Conservation (phyloP, 495 filamentous ascomycete genomes). For the Hyaloscypha bicolor region DNA sequence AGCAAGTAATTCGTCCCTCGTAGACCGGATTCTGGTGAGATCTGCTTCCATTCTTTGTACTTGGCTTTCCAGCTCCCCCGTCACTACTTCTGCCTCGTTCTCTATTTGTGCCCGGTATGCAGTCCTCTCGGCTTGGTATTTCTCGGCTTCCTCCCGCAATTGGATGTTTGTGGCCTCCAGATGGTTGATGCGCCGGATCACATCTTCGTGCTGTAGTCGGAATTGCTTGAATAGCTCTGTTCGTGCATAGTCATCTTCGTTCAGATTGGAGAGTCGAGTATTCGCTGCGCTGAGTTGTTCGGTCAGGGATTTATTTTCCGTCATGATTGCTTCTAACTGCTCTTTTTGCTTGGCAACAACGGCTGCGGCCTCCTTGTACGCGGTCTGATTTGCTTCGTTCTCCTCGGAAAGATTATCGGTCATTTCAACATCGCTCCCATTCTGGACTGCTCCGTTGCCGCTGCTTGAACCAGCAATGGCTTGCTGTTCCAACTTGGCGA, state of each 20-base stretch:
- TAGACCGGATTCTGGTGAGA: conserved; percentile 78
- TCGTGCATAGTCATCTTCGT: conserved; percentile 90
- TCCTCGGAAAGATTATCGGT: conserved; percentile 52
- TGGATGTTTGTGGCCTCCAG: conserved; percentile 87
- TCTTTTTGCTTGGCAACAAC: conserved; percentile 80
- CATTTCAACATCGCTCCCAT: conserved; percentile 60
- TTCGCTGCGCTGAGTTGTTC: conserved; percentile 73
- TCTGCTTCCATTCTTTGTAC: conserved; percentile 80
- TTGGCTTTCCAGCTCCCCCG: conserved; percentile 78
- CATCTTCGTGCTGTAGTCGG: conserved; percentile 87
- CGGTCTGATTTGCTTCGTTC: conserved; percentile 55
- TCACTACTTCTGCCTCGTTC: conserved; percentile 67
- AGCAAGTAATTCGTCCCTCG: conserved; percentile 80
- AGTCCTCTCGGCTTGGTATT: conserved; percentile 80
- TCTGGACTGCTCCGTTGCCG: conserved; percentile 56
- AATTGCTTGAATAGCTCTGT: conserved; percentile 92
- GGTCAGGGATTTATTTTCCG: conserved; percentile 77
- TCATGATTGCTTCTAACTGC: conserved; percentile 75
- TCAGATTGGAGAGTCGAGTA: conserved; percentile 60
- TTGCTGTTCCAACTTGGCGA: conserved; percentile 91
- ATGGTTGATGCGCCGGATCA: conserved; percentile 88
- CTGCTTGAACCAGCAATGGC: conserved; percentile 64
- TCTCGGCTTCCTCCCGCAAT: conserved; percentile 81
- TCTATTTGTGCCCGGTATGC: conserved; percentile 79
- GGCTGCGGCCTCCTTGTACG: conserved; percentile 72